A percentile compares a stretch with the other conserved stretches of the same genome.
Evolutionary conservation across 495 filamentous ascomycete species (phyloP).

Genomic region (Aspergillus egyptiacus): DNA sequence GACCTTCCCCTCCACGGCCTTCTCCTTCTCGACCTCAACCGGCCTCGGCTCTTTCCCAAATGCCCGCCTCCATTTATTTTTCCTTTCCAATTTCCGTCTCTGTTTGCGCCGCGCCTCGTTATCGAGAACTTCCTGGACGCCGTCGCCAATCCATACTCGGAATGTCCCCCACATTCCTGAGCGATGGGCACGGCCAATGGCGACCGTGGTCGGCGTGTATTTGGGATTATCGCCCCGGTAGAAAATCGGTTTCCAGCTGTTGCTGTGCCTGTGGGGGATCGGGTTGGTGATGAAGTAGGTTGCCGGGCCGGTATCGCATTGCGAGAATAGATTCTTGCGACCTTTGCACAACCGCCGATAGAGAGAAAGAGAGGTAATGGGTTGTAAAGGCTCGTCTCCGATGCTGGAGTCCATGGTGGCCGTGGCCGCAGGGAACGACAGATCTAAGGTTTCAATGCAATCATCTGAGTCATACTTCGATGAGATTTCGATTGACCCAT

Average conservation of each 20-base stretch:
- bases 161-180: constrained; percentile 5
- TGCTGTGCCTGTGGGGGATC: constrained; percentile 1
- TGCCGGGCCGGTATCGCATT: constrained; percentile 2
- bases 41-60: constrained; percentile 1
- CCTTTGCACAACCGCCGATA: constrained; percentile 10
- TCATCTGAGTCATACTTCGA: too few species aligned
- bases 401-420: background rate
- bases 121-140: constrained; percentile 7
- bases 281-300: constrained; percentile 12
- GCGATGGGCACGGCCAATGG: constrained; percentile 7
- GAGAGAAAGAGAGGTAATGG: background rate
- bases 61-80: constrained; percentile 8
- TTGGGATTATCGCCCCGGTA: constrained; percentile 15
- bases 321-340: constrained; percentile 7
- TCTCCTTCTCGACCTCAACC: constrained; percentile 4
- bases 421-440: background rate
- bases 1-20: constrained; percentile 4
- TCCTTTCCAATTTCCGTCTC: background rate
- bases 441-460: background rate
- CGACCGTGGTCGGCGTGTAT: constrained; percentile 2
- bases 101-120: background rate
- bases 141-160: constrained; percentile 5
- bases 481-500: background rate
- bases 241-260: constrained; percentile 6
- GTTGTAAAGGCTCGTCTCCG: background rate